These are phyloP conservation scores for Eucalyptus cloeziana DNA, from an alignment of 345 rosid species.

Conservation along the genomic window DNA sequence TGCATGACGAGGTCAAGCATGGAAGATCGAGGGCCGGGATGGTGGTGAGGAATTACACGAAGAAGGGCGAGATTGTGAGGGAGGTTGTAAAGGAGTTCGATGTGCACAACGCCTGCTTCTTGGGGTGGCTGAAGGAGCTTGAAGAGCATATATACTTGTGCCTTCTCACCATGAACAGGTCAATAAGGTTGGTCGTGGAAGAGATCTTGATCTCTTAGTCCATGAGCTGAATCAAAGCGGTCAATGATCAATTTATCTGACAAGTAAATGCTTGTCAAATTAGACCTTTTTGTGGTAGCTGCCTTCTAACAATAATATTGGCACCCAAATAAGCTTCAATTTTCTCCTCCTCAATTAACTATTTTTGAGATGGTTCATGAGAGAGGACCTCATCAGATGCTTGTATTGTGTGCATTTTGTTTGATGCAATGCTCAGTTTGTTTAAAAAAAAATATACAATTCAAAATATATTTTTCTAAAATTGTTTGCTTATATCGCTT, in stretches of 20 bases:
- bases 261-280: not conserved
- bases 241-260: not conserved
- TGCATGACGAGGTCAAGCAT: constrained; percentile 62
- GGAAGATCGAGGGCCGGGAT: constrained; percentile 31
- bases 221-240: not conserved
- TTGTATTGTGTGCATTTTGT: no score
- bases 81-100: constrained; percentile 40
- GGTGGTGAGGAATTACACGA: constrained; percentile 28
- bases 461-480: no score
- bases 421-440: no score
- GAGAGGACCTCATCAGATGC: no score
- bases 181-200: constrained; percentile 46
- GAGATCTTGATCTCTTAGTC: constrained; percentile 10
- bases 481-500: no score
- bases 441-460: no score
- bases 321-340: not conserved
- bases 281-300: not conserved
- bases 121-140: constrained; percentile 67
- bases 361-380: no score
- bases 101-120: constrained; percentile 29
- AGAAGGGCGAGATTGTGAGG: constrained; percentile 30
- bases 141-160: constrained; percentile 61
- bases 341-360: not conserved
- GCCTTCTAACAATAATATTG: not conserved
- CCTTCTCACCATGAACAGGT: constrained; percentile 66